Evolutionary conservation across 1,284 basidiomycete species (phyloP).

Genomic region (Irpex rosettiformis): DNA sequence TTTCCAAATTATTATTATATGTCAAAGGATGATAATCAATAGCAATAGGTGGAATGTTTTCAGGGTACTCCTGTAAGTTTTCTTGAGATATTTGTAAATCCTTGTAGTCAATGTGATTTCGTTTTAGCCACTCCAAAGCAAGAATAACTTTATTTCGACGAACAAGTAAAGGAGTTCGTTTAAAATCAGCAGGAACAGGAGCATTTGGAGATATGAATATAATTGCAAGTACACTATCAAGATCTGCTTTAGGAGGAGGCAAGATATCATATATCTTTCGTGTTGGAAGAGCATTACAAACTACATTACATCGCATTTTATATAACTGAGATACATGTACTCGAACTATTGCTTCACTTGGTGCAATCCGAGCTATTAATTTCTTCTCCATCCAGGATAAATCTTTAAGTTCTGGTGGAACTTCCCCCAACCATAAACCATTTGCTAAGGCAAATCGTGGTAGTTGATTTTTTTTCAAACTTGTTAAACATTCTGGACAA

Average conservation of each 20-base stretch:
- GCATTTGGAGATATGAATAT: neutral
- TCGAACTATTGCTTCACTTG: neutral
- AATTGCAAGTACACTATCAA: slow-evolving; percentile 8
- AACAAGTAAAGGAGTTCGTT: neutral
- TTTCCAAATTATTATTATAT: too few species aligned
- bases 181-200: neutral
- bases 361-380: slow-evolving; percentile 12
- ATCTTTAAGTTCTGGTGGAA: slow-evolving; percentile 26
- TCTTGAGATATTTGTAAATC: slow-evolving; percentile 24
- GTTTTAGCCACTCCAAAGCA: slow-evolving; percentile 29
- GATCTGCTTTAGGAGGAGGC: slow-evolving; percentile 9
- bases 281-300: slow-evolving; percentile 9
- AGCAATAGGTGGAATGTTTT: slow-evolving; percentile 4
- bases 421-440: slow-evolving; percentile 36
- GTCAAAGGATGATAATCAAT: neutral
- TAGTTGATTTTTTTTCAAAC: slow-evolving; percentile 14
- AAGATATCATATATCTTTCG: slow-evolving; percentile 5
- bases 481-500: slow-evolving; percentile 2
- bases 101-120: slow-evolving; percentile 28
- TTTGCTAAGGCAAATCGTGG: slow-evolving; percentile 30
- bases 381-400: slow-evolving; percentile 31
- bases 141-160: neutral
- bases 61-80: slow-evolving; percentile 22
- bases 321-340: slow-evolving; percentile 13
- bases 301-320: slow-evolving; percentile 13